Base-by-base conservation (phyloP, 768 basidiomycete species). In the Coprinopsis marcescibilis region DNA sequence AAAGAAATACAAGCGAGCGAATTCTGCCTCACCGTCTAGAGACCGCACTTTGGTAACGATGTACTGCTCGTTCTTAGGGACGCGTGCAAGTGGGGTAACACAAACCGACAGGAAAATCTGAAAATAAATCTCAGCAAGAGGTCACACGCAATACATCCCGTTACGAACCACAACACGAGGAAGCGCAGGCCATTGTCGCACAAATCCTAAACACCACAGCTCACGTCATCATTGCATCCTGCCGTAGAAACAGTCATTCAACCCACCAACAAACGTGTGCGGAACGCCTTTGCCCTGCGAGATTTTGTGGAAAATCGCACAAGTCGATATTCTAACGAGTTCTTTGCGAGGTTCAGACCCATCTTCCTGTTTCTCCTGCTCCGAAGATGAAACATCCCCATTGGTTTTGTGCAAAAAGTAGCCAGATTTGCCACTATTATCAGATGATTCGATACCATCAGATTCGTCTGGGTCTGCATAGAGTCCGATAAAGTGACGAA, bases 111-210 rank as follows among this genome's bases (percentile, higher is more conserved):
- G 66, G 63, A 86, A 85, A 29, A 86, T 73, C 76, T 83, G 45
- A 3, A 17, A 10, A 34, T 45, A 24, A 42, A 14, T 3, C 21
- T 20, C 19, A 7, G 13, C 13, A 24, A 24, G 6, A 24, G 6
- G 10, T 20, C 6, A 4, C 21, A 11, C 8, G 25, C n/a, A 17
- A 19, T 1, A 19, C 20, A 23, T 39, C 30, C 35, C 34, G n/a
- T 25, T 17, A 71, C 78, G 52, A 53, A 81, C 81, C 14, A 81
- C 75, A 21, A 85, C 72, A 2, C 72, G 68, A 26, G 84, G 84
- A n/a, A 87, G 68, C 14, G 81, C 74, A 17, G 83, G 83, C 78
- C 81, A 81, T 55, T 78, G 81, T 3, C 75, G 71, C 24, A 84
- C 64, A 58, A 84, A 81, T 1, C 75, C 78, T 70, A 39, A 17